phyloP scores from a whole-genome alignment of 805 yeast genomes.

The Kluyveromyces siamensis region DNA sequence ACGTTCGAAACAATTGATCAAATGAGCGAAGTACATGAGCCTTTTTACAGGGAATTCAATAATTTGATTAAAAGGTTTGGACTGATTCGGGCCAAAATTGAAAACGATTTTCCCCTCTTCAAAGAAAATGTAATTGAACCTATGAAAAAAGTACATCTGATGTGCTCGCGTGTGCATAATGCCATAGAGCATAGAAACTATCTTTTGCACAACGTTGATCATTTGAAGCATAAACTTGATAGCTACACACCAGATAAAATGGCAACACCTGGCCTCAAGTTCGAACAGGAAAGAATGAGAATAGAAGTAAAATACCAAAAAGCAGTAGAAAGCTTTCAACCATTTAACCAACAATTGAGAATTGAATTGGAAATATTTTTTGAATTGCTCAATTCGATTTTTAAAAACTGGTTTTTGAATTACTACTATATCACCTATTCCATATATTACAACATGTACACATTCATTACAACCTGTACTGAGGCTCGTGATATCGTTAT shows the following conservation, averaged over 20 bases:
- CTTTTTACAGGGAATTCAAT: neutral
- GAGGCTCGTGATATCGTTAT: slow-evolving; percentile 11
- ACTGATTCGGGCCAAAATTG: slow-evolving; percentile 1
- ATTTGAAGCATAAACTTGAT: neutral
- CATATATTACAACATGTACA: slow-evolving; percentile 13
- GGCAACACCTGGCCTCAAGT: slow-evolving; percentile 1
- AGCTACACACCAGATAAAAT: slow-evolving; percentile 1
- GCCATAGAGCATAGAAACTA: neutral
- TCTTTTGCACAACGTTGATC: neutral
- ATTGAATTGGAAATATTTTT: slow-evolving; percentile 9
- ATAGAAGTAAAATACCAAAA: slow-evolving; percentile 7
- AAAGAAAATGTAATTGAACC: slow-evolving; percentile 13
- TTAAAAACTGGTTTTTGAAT: slow-evolving; percentile 14
- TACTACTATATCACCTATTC: slow-evolving; percentile 15
- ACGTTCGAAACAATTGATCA: neutral
- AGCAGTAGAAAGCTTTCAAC: slow-evolving; percentile 9
- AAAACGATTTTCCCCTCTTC: slow-evolving; percentile 10
- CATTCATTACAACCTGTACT: slow-evolving; percentile 10
- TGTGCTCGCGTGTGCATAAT: slow-evolving; percentile 5
- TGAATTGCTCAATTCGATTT: slow-evolving; percentile 5
- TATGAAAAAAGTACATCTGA: slow-evolving; percentile 4
- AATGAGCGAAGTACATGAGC: neutral
- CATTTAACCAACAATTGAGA: slow-evolving; percentile 11
- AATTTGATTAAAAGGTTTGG: slow-evolving; percentile 1
- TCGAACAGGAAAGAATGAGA: slow-evolving; percentile 2